Percentiles rank a stretch among this genome's conserved stretches.
Conservation (phyloP, 1,284 basidiomycete species). For the Puccinia polysora region DNA sequence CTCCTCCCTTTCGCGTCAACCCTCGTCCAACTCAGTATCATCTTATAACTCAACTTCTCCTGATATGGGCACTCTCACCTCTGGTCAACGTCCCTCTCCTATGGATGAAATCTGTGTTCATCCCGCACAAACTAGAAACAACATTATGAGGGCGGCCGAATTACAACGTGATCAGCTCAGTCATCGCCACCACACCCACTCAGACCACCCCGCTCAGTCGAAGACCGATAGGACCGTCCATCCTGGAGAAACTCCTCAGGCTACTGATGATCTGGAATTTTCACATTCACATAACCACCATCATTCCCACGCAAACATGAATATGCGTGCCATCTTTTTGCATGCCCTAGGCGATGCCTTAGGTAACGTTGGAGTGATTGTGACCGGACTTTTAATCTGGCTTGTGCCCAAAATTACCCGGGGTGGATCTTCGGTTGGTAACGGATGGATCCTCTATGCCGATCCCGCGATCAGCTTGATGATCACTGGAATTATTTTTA, state of each 20-base stretch:
- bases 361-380: conserved; percentile 95
- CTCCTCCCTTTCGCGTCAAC: neutral
- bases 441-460: conserved; percentile 68
- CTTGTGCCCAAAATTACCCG: conserved; percentile 52
- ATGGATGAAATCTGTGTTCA: conserved; percentile 10
- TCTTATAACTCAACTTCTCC: neutral
- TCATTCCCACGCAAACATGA: conserved; percentile 70
- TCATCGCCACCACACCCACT: conserved; percentile 48
- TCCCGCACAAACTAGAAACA: conserved; percentile 38
- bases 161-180: conserved; percentile 48
- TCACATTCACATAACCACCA: conserved; percentile 44
- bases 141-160: conserved; percentile 31
- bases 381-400: conserved; percentile 89
- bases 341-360: conserved; percentile 96
- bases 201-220: conserved; percentile 45
- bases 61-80: neutral
- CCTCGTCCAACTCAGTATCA: conserved; percentile 16
- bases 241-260: neutral
- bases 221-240: conserved; percentile 61
- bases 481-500: conserved; percentile 95
- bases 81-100: neutral
- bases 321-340: conserved; percentile 89
- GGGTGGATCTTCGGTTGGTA: neutral
- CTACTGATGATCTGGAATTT: conserved; percentile 45
- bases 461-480: conserved; percentile 91